Conservation (phyloP, 371 early-diverging fungal genomes). For the Encephalitozoon romaleae region DNA sequence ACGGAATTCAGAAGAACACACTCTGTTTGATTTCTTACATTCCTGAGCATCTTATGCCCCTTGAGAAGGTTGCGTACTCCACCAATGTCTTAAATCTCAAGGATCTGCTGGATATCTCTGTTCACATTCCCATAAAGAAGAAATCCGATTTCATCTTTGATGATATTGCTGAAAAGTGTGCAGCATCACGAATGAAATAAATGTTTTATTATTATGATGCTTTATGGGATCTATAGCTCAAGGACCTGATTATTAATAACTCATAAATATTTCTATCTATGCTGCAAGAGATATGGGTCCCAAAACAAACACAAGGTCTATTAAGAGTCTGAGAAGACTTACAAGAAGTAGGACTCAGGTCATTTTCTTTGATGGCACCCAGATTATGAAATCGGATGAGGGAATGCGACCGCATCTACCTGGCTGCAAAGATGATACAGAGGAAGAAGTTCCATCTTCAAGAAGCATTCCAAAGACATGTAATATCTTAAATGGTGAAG, state of each 20-base stretch:
- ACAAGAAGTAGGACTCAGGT: background rate
- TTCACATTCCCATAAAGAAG: constrained; percentile 23
- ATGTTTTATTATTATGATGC: background rate
- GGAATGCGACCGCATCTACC: background rate
- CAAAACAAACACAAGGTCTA: background rate
- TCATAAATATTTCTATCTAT: background rate
- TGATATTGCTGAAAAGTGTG: constrained; percentile 24
- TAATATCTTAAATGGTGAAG: background rate
- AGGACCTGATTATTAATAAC: background rate
- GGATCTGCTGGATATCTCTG: constrained; percentile 2
- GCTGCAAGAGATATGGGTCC: background rate
- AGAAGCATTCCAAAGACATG: background rate
- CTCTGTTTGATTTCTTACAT: constrained; percentile 53
- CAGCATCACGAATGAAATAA: constrained; percentile 21
- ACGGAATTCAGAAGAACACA: constrained; percentile 41
- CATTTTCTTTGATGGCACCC: background rate
- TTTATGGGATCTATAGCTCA: background rate
- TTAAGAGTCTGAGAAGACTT: background rate
- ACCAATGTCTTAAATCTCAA: constrained; percentile 25
- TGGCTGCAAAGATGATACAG: background rate
- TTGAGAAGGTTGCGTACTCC: constrained; percentile 48
- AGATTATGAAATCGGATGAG: background rate
- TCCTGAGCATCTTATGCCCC: constrained; percentile 44
- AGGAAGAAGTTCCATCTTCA: background rate
- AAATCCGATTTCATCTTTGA: constrained; percentile 21